phyloP scores from a whole-genome alignment of 1,139 yeast species.

The Geotrichum australiense region DNA sequence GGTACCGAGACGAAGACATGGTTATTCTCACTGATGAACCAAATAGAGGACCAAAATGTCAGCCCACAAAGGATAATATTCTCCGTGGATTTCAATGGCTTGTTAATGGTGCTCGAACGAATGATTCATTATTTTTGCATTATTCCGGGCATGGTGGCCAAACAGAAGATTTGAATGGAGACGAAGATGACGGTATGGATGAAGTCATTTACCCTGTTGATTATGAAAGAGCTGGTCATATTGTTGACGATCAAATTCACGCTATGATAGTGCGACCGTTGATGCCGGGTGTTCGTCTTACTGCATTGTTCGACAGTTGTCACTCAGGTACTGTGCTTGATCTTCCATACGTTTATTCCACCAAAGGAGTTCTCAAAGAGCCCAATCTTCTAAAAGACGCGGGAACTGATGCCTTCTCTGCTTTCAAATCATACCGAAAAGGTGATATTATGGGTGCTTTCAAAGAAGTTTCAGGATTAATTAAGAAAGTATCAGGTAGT shows the following conservation, averaged over 20 bases:
- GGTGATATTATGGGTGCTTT: slow-evolving; percentile 60
- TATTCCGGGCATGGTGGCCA: slow-evolving; percentile 95
- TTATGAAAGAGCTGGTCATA: slow-evolving; percentile 63
- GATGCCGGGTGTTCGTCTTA: slow-evolving; percentile 76
- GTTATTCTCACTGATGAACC: slow-evolving; percentile 79
- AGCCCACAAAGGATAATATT: slow-evolving; percentile 75
- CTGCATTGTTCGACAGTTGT: slow-evolving; percentile 87
- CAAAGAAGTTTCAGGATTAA: slow-evolving; percentile 43
- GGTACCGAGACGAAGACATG: slow-evolving; percentile 71
- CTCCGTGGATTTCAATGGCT: slow-evolving; percentile 89
- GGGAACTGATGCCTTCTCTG: slow-evolving; percentile 64
- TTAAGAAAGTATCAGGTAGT: slow-evolving; percentile 40
- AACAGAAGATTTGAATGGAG: slow-evolving; percentile 74
- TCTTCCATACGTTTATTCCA: slow-evolving; percentile 81
- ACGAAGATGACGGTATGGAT: slow-evolving; percentile 84
- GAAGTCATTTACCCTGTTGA: slow-evolving; percentile 91
- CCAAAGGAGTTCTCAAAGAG: slow-evolving; percentile 86
- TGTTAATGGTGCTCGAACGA: slow-evolving; percentile 71
- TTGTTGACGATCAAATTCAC: slow-evolving; percentile 82
- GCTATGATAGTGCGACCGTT: slow-evolving; percentile 70
- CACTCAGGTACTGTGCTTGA: slow-evolving; percentile 91
- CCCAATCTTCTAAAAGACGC: slow-evolving; percentile 83
- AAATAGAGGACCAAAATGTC: slow-evolving; percentile 45
- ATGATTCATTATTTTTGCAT: slow-evolving; percentile 61
- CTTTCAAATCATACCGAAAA: slow-evolving; percentile 63